Evolutionary conservation across 2,329 filamentous ascomycete species (phyloP).

Genomic region (Claviceps spartinae): DNA sequence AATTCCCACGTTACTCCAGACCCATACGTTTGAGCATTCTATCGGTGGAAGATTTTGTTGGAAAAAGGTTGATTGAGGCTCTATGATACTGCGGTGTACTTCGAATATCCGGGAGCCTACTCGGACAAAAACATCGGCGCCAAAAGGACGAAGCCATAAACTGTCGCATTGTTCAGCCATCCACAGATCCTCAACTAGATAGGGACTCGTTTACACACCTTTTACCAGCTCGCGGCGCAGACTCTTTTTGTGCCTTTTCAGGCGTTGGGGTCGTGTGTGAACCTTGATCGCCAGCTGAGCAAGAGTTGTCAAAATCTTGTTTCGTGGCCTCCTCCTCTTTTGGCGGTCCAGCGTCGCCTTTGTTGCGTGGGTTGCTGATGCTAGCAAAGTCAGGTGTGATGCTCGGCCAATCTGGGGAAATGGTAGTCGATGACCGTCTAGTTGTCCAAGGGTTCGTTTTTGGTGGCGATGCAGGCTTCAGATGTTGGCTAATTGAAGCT

Average conservation of each 20-base stretch:
- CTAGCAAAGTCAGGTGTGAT: constrained; percentile 1
- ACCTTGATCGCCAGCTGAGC: neutral
- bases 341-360: neutral
- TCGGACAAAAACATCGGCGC: constrained; percentile 19
- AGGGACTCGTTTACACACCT: constrained; percentile 9
- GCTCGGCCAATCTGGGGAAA: constrained; percentile 1
- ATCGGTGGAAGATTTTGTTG: constrained; percentile 18
- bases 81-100: constrained; percentile 23
- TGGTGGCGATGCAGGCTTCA: constrained; percentile 21
- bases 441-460: constrained; percentile 19
- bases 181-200: neutral
- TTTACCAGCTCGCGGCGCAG: constrained; percentile 14
- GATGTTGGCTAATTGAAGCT: constrained; percentile 1
- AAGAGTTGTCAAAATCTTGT: neutral
- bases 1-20: neutral
- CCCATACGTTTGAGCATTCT: constrained; percentile 10
- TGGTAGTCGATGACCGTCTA: neutral
- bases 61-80: constrained; percentile 21
- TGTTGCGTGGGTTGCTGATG: neutral
- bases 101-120: constrained; percentile 12
- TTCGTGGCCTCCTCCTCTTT: neutral
- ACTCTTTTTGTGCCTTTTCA: constrained; percentile 14
- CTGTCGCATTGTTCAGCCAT: constrained; percentile 7
- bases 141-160: constrained; percentile 19
- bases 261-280: constrained; percentile 3